Base-by-base conservation (phyloP, 257 asterid species). In the Striga asiatica region DNA sequence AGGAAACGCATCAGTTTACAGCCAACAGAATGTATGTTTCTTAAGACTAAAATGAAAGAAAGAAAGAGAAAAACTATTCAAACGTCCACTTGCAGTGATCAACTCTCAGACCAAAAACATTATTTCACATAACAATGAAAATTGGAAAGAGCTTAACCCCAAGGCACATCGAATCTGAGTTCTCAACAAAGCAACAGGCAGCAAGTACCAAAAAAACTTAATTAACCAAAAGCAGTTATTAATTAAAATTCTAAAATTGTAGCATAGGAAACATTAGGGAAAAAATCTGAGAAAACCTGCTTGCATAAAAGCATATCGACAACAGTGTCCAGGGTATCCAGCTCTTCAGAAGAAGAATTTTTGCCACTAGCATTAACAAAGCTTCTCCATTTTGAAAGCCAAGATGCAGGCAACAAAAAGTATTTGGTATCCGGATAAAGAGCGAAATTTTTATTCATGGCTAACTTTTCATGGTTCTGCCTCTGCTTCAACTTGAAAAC, bases 321-420 rank as follows among this genome's bases (percentile, higher is more conserved):
- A 65, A 78, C 81, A 27, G 62, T 58, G 62, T 69, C 66, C 70
- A 91, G 70, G 17, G 66, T 66, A 69, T 80, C 95, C 62, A 84
- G 88, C 61, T 84, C 94, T 41, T 65, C 68, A 46, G 81, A 67
- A 70, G 70, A 64, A 56, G 78, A 67, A 69, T 62, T 84, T 72
- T 84, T 91, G 50, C 89, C 93, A 68, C 71, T 69, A 38, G 94
- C 78, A 73, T 67, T 84, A 20, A 83, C 50, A 64, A 76, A 91
- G 76, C 66, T 80, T 78, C 78, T 84, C 94, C 96, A 87, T 58
- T 75, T 76, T 37, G 89, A 73, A 71, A 91, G 76, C 98, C 98
- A 91, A 38, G 85, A 77, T 42, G 89, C 75, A 27, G 95, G 97
- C 73, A 91, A 56, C 66, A 91, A 69, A 73, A 69, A 84, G 78